These are phyloP conservation scores for Myxozyma kluyveri DNA, from an alignment of 805 yeast genomes.

Conservation along the genomic window DNA sequence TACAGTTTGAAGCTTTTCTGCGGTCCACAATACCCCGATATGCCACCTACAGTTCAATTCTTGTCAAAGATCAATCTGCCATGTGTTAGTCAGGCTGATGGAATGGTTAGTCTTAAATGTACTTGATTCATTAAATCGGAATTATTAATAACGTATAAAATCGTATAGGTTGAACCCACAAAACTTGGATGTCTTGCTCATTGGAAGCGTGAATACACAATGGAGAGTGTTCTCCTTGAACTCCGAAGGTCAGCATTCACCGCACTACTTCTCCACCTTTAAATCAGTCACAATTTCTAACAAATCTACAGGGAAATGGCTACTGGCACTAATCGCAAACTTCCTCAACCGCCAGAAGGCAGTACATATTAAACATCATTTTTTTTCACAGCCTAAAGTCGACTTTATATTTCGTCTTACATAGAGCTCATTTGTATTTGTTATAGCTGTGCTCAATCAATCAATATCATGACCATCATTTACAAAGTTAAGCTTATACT, in stretches of 20 bases:
- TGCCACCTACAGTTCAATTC: conserved; percentile 81
- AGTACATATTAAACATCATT: conserved; percentile 52
- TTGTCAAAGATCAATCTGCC: conserved; percentile 85
- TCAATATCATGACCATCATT: not conserved
- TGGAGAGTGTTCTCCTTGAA: conserved; percentile 90
- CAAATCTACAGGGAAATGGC: conserved; percentile 72
- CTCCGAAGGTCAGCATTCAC: conserved; percentile 53
- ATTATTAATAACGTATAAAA: not conserved
- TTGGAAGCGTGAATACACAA: conserved; percentile 89
- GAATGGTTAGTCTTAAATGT: conserved; percentile 41
- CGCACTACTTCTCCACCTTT: not conserved
- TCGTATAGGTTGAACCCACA: conserved; percentile 42
- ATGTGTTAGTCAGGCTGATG: conserved; percentile 71
- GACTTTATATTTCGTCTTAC: too few relatives aligned
- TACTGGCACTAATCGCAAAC: conserved; percentile 70
- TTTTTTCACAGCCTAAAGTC: too few relatives aligned
- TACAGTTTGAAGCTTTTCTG: conserved; percentile 79
- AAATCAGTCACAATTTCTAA: conserved; percentile 1
- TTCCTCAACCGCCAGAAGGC: conserved; percentile 92
- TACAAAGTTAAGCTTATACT: not conserved
- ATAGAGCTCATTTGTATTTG: too few relatives aligned
- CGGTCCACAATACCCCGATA: conserved; percentile 80
- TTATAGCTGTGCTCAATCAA: not conserved
- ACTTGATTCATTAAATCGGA: not conserved
- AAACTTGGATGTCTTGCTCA: conserved; percentile 66